Evolutionary conservation across 495 filamentous ascomycete genomes (phyloP).

Genomic region (Glonium stellatum): DNA sequence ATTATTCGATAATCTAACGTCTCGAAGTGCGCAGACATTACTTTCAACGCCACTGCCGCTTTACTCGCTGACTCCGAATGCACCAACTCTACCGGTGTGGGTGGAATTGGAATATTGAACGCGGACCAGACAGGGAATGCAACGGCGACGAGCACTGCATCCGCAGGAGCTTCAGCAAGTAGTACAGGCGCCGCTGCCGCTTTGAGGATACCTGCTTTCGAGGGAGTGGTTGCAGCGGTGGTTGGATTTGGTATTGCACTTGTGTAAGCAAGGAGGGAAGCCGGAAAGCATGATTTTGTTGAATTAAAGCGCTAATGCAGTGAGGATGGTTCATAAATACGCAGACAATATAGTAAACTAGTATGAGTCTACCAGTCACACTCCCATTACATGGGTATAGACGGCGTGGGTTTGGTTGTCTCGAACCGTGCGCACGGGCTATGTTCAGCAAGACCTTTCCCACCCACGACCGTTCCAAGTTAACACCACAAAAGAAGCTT

Average conservation of each 20-base stretch:
- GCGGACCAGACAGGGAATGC: slow-evolving; percentile 1
- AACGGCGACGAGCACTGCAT: background rate
- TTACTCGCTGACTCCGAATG: slow-evolving; percentile 40
- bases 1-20: background rate
- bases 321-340: no score
- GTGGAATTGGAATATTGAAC: slow-evolving; percentile 23
- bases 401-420: no score
- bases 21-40: slow-evolving; percentile 56
- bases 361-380: no score
- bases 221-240: background rate
- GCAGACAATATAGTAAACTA: no score
- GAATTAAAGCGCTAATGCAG: no score
- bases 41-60: slow-evolving; percentile 44
- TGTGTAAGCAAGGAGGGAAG: background rate
- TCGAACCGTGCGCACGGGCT: no score
- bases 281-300: no score
- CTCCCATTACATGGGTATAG: no score
- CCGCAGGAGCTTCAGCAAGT: background rate
- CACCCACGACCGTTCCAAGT: no score
- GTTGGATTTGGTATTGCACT: background rate
- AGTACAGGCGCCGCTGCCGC: background rate
- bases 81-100: slow-evolving; percentile 41
- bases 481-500: no score
- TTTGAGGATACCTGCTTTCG: background rate
- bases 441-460: no score